Evolutionary conservation across 129 eudicot genomes (phyloP).

Genomic region (Pulicaria dysenterica): DNA sequence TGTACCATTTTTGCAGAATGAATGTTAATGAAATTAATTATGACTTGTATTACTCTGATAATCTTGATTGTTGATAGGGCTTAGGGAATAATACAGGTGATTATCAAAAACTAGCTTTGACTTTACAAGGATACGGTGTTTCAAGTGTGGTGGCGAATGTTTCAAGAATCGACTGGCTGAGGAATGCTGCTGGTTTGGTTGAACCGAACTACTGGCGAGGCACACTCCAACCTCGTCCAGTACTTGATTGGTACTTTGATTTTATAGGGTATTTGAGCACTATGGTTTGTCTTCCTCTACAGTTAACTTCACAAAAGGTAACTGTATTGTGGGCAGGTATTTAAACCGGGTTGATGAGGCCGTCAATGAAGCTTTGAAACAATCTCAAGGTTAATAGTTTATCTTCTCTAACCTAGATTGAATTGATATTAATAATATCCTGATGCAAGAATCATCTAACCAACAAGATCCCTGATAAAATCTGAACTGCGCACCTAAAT

Average conservation of each 20-base stretch:
- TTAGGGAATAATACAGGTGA: conserved; percentile 85
- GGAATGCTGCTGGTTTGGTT: conserved; percentile 95
- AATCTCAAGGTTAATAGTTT: conserved; percentile 61
- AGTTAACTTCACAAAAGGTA: conserved; percentile 6
- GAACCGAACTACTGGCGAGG: conserved; percentile 95
- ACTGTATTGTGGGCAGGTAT: conserved; percentile 49
- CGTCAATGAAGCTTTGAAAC: conserved; percentile 73
- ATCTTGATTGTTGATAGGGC: conserved; percentile 45
- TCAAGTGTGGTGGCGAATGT: conserved; percentile 73
- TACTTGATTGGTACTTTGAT: conserved; percentile 80
- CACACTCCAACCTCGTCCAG: conserved; percentile 93
- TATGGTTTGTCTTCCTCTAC: neutral
- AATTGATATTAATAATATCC: neutral
- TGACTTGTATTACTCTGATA: neutral
- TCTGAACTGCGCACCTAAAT: neutral
- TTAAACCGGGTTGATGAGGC: conserved; percentile 84
- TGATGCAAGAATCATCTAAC: neutral
- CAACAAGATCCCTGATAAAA: neutral
- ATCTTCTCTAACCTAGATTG: neutral
- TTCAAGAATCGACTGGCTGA: conserved; percentile 92
- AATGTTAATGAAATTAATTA: neutral
- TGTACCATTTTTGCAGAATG: neutral
- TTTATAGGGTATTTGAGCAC: neutral
- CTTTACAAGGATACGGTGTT: conserved; percentile 77
- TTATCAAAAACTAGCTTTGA: conserved; percentile 65